Percentiles rank a stretch among this genome's conserved stretches.
Conservation (phyloP, 1,284 basidiomycete species). For the Exobasidium cylindrosporum region DNA sequence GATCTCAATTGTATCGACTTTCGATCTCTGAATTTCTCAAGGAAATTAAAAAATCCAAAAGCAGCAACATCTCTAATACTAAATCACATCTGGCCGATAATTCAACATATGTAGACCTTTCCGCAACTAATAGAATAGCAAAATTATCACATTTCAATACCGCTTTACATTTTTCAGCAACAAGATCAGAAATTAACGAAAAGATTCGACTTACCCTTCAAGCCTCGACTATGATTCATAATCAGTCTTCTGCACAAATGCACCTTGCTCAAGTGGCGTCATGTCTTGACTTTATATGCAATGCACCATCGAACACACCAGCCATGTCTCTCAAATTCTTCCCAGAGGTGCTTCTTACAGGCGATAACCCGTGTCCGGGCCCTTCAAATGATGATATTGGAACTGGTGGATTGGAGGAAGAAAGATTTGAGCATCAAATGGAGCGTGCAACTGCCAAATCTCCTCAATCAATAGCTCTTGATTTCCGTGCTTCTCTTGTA, state of each 20-base stretch:
- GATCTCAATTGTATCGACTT: not conserved
- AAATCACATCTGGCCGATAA: not conserved
- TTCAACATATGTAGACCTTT: no score
- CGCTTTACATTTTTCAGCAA: not conserved
- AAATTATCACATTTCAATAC: no score
- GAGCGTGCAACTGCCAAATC: slow-evolving; percentile 27
- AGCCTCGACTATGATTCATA: not conserved
- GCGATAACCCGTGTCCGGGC: slow-evolving; percentile 27
- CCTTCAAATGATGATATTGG: slow-evolving; percentile 1
- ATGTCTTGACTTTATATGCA: not conserved
- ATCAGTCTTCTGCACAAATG: not conserved
- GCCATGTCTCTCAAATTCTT: not conserved
- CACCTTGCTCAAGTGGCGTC: not conserved
- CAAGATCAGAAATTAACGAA: not conserved
- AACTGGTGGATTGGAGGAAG: slow-evolving; percentile 30
- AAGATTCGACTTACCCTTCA: not conserved
- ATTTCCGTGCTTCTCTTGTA: slow-evolving; percentile 25
- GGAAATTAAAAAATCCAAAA: not conserved
- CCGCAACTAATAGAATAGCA: no score
- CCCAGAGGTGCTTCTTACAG: slow-evolving; percentile 21
- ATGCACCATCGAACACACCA: not conserved
- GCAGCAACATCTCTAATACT: not conserved
- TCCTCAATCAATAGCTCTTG: slow-evolving; percentile 37
- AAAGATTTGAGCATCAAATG: slow-evolving; percentile 38
- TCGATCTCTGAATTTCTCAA: not conserved